phyloP scores from a whole-genome alignment of 345 rosid genomes.

The Erucastrum elatum region DNA sequence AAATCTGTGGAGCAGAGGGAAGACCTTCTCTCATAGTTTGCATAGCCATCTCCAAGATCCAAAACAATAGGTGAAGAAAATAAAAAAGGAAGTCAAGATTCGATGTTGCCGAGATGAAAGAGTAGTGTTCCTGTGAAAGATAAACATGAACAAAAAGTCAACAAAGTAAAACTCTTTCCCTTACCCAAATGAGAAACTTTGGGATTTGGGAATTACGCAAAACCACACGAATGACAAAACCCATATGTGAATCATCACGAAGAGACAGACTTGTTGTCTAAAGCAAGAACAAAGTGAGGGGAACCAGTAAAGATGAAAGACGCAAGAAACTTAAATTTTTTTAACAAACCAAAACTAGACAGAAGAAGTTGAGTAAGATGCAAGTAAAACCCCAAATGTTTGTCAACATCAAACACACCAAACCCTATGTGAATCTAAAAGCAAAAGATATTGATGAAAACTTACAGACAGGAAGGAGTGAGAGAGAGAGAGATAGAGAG shows the following conservation, averaged over 20 bases:
- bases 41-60: constrained; percentile 61
- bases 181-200: constrained; percentile 13
- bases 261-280: constrained; percentile 35
- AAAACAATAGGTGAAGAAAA: neutral
- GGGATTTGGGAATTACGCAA: constrained; percentile 37
- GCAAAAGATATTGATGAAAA: neutral
- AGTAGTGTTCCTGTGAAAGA: constrained; percentile 43
- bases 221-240: constrained; percentile 31
- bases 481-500: constrained; percentile 23
- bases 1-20: constrained; percentile 48
- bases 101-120: constrained; percentile 20
- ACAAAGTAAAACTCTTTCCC: constrained; percentile 13
- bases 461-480: constrained; percentile 32
- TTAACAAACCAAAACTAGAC: constrained; percentile 19
- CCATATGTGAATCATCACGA: constrained; percentile 37
- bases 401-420: constrained; percentile 24
- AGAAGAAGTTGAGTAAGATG: constrained; percentile 20
- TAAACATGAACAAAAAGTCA: constrained; percentile 23
- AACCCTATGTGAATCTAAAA: constrained; percentile 27
- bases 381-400: constrained; percentile 11
- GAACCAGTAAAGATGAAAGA: constrained; percentile 7
- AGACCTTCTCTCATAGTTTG: constrained; percentile 72
- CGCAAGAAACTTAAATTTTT: neutral
- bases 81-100: neutral
- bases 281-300: neutral